Evolutionary conservation across 106 monocot genomes (phyloP).

Genomic region (Phalaenopsis aphrodite): DNA sequence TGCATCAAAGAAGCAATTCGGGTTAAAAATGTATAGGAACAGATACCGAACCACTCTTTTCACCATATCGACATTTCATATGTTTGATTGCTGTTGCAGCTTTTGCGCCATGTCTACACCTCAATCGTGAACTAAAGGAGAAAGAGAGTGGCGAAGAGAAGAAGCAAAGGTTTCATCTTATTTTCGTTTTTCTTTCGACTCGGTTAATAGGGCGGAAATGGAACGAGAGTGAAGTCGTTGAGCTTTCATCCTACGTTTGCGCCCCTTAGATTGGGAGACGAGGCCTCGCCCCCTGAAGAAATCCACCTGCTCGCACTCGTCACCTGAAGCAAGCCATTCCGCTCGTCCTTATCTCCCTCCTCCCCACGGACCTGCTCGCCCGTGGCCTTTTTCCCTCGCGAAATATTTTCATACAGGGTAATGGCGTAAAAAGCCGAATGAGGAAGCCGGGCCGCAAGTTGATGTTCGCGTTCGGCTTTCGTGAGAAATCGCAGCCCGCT

Average conservation of each 20-base stretch:
- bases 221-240: background rate
- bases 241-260: background rate
- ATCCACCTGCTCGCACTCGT: too few relatives aligned
- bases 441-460: too few relatives aligned
- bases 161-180: background rate
- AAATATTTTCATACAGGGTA: too few relatives aligned
- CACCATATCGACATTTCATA: background rate
- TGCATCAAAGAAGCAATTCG: conserved; percentile 3
- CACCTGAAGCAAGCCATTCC: too few relatives aligned
- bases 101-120: conserved; percentile 23
- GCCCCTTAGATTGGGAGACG: background rate
- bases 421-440: too few relatives aligned
- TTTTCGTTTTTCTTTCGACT: background rate
- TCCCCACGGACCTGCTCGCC: too few relatives aligned
- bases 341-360: too few relatives aligned
- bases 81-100: conserved; percentile 38
- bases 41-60: background rate
- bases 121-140: background rate
- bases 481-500: too few relatives aligned
- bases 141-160: background rate
- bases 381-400: too few relatives aligned
- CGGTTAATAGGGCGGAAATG: background rate
- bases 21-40: background rate
- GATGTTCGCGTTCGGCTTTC: too few relatives aligned
- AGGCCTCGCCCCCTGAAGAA: background rate